Base-by-base conservation (phyloP, 352 stramenopile genomes). In the Phytophthora hybrid region DNA sequence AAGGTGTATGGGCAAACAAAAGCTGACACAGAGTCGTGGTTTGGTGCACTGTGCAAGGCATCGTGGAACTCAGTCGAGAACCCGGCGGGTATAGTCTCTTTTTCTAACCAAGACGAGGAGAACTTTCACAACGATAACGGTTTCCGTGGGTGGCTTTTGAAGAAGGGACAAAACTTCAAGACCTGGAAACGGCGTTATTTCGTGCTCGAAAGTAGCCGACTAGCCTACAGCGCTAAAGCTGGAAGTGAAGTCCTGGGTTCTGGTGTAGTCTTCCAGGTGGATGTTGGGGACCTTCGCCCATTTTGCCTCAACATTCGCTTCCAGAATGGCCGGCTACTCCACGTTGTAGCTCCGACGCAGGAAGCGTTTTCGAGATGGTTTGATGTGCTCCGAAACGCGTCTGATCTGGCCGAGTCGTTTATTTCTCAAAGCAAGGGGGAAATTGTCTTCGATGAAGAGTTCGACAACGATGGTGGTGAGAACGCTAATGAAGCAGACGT, bases 121-220 rank as follows among this genome's bases (percentile, higher is more conserved):
- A 13, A 41, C 10, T 19, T 54, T 9, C 10, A 58, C 10, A 44
- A 69, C 23, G 68, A 75, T 10, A 70, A 67, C 56, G 53, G 60
- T 21, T 82, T 80, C 58, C 62, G 52, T 11, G 89, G 89, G 21
- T 97, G 88, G 88, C 77, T 97, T 1, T 63, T 94, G 56, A 97
- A 97, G 71, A 85, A 91, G 71, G 90, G 90, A 1, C 87, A 95
- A 62, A 81, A 87, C 52, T 88, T 95, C 60, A 93, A 94, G 79
- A 93, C 77, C 0, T 97, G 90, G 90, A 97, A 95, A 73, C 77
- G 83, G n/a, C 79, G 86, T 8, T 94, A 89, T 64, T 93, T 97
- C 46, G 73, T 88, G 19, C 79, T 97, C 51, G 73, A 88, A 53
- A 76, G 81, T n/a, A 92, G 83, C 16, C 80, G 82, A 11, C 57